A percentile compares a stretch with the other conserved stretches of the same genome.
phyloP scores from a whole-genome alignment of 2,329 filamentous ascomycete species.

The Dactylellina sp. region DNA sequence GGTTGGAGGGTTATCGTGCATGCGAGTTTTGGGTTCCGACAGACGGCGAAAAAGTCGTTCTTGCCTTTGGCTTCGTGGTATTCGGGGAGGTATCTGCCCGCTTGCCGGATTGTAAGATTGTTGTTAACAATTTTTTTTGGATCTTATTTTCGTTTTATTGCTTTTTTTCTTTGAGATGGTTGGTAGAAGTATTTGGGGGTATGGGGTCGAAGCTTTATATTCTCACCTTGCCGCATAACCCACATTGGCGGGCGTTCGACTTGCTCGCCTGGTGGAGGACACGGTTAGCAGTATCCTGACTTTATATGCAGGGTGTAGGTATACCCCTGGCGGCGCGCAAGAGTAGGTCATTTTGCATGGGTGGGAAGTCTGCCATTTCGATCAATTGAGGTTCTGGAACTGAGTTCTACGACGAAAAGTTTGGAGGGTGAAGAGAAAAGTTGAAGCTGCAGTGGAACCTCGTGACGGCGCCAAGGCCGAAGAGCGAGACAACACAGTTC shows the following conservation, averaged over 20 bases:
- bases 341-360: constrained; percentile 91
- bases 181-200: constrained; percentile 11
- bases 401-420: constrained; percentile 1
- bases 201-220: constrained; percentile 68
- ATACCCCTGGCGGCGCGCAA: constrained; percentile 88
- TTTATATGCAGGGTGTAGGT: constrained; percentile 52
- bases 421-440: constrained; percentile 16
- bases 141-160: neutral
- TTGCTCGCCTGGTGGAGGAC: constrained; percentile 74
- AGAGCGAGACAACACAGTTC: constrained; percentile 18
- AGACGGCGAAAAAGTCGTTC: constrained; percentile 97
- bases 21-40: constrained; percentile 89
- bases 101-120: constrained; percentile 66
- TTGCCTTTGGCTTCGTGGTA: constrained; percentile 94
- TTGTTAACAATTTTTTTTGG: neutral
- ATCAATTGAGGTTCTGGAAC: constrained; percentile 16
- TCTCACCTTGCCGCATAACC: constrained; percentile 93
- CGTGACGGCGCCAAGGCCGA: constrained; percentile 26
- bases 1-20: constrained; percentile 95
- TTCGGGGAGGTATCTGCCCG: constrained; percentile 92
- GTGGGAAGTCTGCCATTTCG: constrained; percentile 73
- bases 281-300: constrained; percentile 33
- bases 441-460: neutral
- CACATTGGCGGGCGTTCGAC: constrained; percentile 95
- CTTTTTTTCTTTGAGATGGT: neutral